Conservation (phyloP, 805 yeast genomes). For the Isabelozyma pseudorhagii region DNA sequence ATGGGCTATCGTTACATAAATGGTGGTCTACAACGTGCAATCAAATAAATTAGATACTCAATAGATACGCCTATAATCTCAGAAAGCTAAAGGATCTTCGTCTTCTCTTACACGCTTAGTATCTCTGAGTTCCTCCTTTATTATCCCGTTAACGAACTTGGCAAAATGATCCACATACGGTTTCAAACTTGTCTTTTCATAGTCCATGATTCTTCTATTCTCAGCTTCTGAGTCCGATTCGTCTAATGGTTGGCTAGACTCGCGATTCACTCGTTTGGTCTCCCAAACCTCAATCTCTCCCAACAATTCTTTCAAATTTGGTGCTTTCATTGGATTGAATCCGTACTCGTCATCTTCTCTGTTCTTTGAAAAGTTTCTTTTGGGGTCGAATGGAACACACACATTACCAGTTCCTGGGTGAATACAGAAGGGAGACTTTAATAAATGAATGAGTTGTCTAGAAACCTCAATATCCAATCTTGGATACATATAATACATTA, state of each 20-base stretch:
- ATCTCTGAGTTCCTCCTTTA: conserved; percentile 50
- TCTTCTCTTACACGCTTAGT: conserved; percentile 31
- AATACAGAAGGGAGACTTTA: conserved; percentile 94
- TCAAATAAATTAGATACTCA: not conserved
- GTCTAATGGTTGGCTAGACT: conserved; percentile 20
- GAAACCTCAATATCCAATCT: conserved; percentile 93
- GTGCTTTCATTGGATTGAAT: conserved; percentile 79
- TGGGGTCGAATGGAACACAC: conserved; percentile 81
- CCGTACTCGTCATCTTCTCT: conserved; percentile 41
- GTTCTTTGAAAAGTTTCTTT: conserved; percentile 29
- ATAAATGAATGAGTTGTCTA: conserved; percentile 80
- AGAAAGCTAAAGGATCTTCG: conserved; percentile 30
- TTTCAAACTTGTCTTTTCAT: conserved; percentile 65
- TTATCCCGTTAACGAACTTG: conserved; percentile 54
- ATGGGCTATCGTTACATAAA: too few relatives aligned
- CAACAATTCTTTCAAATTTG: conserved; percentile 64
- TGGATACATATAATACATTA: conserved; percentile 81
- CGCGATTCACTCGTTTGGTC: conserved; percentile 25
- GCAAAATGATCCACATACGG: conserved; percentile 69
- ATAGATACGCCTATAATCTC: too few relatives aligned
- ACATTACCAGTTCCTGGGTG: conserved; percentile 96
- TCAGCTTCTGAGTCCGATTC: conserved; percentile 17
- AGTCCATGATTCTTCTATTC: conserved; percentile 35
- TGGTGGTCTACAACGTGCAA: not conserved
- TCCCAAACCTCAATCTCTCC: conserved; percentile 58